Percentiles rank a stretch among this genome's conserved stretches.
These are phyloP conservation scores for Nicotiana tabacum DNA, from an alignment of 257 asterid genomes.

Conservation along the genomic window DNA sequence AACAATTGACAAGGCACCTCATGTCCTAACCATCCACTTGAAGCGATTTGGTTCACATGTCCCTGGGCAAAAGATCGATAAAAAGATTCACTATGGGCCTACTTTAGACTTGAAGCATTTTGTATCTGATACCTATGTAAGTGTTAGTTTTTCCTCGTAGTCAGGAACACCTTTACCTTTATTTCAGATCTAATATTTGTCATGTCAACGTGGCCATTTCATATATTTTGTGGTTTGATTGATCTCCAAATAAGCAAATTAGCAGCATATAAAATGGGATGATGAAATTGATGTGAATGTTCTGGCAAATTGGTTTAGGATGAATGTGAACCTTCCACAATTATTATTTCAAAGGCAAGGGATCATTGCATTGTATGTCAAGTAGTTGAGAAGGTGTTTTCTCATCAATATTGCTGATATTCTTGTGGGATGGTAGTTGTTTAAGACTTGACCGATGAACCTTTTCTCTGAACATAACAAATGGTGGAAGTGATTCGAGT, in stretches of 20 bases:
- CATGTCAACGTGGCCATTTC: not conserved
- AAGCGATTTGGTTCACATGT: conserved; percentile 75
- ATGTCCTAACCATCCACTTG: conserved; percentile 82
- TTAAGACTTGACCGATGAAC: not conserved
- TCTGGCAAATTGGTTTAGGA: not conserved
- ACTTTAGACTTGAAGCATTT: conserved; percentile 77
- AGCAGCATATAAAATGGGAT: not conserved
- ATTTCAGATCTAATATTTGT: not conserved
- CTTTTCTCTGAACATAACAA: not conserved
- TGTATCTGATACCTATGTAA: conserved; percentile 80
- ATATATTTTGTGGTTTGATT: not conserved
- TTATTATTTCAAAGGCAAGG: not conserved
- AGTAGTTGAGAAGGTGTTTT: not conserved
- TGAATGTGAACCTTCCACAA: not conserved
- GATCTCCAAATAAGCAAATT: not conserved
- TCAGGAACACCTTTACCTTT: not conserved
- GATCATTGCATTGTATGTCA: not conserved
- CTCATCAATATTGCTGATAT: not conserved
- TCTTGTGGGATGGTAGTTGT: not conserved
- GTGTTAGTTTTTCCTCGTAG: conserved; percentile 24
- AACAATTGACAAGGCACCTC: conserved; percentile 73
- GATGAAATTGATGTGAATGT: not conserved
- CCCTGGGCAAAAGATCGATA: conserved; percentile 70
- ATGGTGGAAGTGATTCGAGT: not conserved
- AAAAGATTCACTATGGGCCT: conserved; percentile 53